Base-by-base conservation (phyloP, 2,329 filamentous ascomycete genomes). In the Cladosporium sp. region DNA sequence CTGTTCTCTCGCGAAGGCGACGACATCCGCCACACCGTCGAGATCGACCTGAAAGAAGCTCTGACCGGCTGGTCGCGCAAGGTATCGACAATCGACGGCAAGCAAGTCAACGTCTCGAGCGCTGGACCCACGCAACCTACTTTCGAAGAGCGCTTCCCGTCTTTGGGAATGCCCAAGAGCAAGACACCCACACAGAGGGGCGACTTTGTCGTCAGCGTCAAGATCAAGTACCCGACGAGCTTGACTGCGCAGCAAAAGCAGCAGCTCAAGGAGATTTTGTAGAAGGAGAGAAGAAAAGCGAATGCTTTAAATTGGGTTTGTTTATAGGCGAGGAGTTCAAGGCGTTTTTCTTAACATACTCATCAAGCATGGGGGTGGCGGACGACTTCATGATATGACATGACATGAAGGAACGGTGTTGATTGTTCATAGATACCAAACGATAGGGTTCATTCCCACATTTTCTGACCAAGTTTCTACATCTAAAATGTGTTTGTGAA, bases 81-180 rank as follows among this genome's bases (percentile, higher is more conserved):
- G n/a, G 88, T 99, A 26, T 88, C 89, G 36, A 99, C 94, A 11
- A 98, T 99, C 72, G 95, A 99, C 74, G 92, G 92, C 72, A 93
- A 92, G 76, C 90, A 93, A 74, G 82, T 99, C 71, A 87, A 84
- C 61, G 86, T 98, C 47, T 87, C 92, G 54, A 93, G 93, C 78
- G 81, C 84, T 5, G 94, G 93, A 0, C 94, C 94, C 1, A 98
- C 94, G 7, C 90, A 91, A 66, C 93, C 94, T 0, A 92, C 90
- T 14, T 91, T 88, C 77, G 88, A 88, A 72, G 93, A 97, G 71
- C 83, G 84, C 36, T 99, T 91, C 76, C 95, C 95, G 0, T 86
- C 87, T 5, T 84, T 92, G n/a, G 95, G 95, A 67, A 98, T 99
- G 95, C 93, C 93, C 44, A 88, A 95, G 74, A 92, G 92, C 68